phyloP scores from a whole-genome alignment of 2,329 filamentous ascomycete genomes.

The Fusarium palustre region DNA sequence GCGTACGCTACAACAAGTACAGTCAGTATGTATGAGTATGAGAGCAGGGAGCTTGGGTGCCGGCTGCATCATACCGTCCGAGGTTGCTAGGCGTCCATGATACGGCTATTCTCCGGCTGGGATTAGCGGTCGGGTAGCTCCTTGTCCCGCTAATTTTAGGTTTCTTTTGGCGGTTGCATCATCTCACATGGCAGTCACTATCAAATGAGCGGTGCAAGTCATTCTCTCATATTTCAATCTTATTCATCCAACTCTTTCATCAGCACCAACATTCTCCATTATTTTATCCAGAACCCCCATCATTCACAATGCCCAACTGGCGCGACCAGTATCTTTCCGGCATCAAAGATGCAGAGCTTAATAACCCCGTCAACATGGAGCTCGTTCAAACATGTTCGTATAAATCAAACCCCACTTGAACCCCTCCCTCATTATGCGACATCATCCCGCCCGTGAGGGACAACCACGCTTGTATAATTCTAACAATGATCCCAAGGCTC shows the following conservation, averaged over 20 bases:
- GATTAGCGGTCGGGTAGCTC: conserved; percentile 36
- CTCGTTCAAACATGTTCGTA: conserved; percentile 83
- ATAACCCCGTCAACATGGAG: conserved; percentile 69
- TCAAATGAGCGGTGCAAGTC: conserved; percentile 37
- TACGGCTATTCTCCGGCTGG: conserved; percentile 51
- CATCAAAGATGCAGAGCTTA: conserved; percentile 77
- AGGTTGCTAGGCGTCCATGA: conserved; percentile 30
- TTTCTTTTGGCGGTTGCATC: conserved; percentile 42
- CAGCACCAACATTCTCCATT: neutral
- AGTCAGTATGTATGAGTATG: conserved; percentile 8
- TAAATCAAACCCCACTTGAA: conserved; percentile 26
- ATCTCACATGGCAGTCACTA: conserved; percentile 34
- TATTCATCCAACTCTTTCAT: neutral
- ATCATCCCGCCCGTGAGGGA: conserved; percentile 16
- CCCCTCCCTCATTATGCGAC: conserved; percentile 29
- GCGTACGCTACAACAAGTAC: conserved; percentile 19
- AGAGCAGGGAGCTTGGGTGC: conserved; percentile 22
- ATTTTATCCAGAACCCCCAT: neutral
- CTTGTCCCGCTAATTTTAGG: conserved; percentile 22
- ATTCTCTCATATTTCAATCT: conserved; percentile 9
- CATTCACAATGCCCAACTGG: conserved; percentile 72
- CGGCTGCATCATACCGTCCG: conserved; percentile 32
- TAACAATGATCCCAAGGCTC: conserved; percentile 62
- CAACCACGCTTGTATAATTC: neutral
- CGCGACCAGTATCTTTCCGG: conserved; percentile 82